Conservation (phyloP, 139 green algal genomes). For the Coelastrella sp. region DNA sequence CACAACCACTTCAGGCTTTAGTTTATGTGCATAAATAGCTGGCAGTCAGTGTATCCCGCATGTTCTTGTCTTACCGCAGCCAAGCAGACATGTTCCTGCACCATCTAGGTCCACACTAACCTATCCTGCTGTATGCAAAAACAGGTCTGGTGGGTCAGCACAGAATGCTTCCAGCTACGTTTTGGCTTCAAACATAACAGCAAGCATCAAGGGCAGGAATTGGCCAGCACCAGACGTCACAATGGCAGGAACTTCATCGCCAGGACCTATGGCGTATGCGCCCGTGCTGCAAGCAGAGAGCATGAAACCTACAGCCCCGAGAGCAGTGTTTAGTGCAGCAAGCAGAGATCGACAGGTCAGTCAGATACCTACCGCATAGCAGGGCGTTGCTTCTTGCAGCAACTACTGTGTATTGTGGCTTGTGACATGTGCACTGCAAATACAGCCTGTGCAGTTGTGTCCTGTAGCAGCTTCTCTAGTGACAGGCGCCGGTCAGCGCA, state of each 20-base stretch:
- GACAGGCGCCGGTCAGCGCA: no score
- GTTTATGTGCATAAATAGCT: no score
- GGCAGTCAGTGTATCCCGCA: no score
- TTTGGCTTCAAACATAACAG: conserved; percentile 8
- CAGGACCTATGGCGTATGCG: conserved; percentile 1
- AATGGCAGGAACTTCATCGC: background rate
- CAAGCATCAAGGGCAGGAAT: conserved; percentile 30
- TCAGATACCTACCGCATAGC: background rate
- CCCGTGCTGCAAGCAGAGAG: conserved; percentile 6
- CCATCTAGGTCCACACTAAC: no score
- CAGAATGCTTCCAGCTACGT: conserved; percentile 3
- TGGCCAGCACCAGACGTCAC: background rate
- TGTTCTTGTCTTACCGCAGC: no score
- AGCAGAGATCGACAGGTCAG: background rate
- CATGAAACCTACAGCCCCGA: background rate
- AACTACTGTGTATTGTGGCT: no score
- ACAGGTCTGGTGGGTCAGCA: background rate
- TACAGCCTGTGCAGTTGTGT: no score
- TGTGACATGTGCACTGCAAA: no score
- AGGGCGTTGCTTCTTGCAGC: no score
- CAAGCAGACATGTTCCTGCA: no score
- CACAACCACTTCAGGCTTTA: no score
- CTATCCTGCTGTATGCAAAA: background rate
- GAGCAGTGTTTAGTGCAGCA: background rate
- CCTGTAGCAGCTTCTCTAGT: no score